phyloP scores from a whole-genome alignment of 208 protist species.

The Herpetomonas samuelpessoai region DNA sequence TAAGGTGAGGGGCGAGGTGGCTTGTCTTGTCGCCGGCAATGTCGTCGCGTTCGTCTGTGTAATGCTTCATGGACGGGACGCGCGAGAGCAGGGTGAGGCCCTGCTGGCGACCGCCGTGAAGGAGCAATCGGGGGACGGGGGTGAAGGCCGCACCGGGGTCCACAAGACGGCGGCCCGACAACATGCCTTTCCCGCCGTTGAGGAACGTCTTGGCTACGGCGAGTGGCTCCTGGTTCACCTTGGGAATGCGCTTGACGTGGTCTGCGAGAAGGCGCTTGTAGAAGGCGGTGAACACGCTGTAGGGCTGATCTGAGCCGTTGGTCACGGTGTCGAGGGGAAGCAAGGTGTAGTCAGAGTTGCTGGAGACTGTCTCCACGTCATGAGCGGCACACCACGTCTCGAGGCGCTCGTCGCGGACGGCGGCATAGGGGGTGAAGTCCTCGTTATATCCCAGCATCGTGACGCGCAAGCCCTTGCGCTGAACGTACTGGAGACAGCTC shows the following conservation, averaged over 20 bases:
- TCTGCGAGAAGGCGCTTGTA: slow-evolving; percentile 45
- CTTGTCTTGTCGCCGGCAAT: slow-evolving; percentile 58
- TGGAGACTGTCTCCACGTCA: slow-evolving; percentile 28
- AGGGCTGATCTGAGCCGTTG: slow-evolving; percentile 34
- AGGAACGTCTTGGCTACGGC: slow-evolving; percentile 21
- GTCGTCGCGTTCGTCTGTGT: slow-evolving; percentile 40
- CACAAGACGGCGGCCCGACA: slow-evolving; percentile 15
- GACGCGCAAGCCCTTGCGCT: slow-evolving; percentile 39
- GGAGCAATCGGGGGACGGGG: slow-evolving; percentile 19
- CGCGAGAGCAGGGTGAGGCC: slow-evolving; percentile 29
- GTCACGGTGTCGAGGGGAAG: slow-evolving; percentile 40
- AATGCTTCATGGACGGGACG: slow-evolving; percentile 30
- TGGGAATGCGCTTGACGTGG: slow-evolving; percentile 29
- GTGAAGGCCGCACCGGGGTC: slow-evolving; percentile 20
- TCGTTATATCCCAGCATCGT: slow-evolving; percentile 59
- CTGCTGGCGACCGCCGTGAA: slow-evolving; percentile 46
- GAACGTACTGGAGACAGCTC: slow-evolving; percentile 38
- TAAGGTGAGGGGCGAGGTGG: slow-evolving; percentile 73
- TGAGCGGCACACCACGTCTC: slow-evolving; percentile 29
- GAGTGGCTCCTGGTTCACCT: slow-evolving; percentile 13
- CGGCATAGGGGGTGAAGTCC: slow-evolving; percentile 75
- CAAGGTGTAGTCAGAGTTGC: slow-evolving; percentile 52
- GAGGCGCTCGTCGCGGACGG: slow-evolving; percentile 41
- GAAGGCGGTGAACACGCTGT: slow-evolving; percentile 79
- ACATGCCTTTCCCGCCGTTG: slow-evolving; percentile 13